phyloP scores from a whole-genome alignment of 768 basidiomycete genomes.

The Tephrocybe sp. region DNA sequence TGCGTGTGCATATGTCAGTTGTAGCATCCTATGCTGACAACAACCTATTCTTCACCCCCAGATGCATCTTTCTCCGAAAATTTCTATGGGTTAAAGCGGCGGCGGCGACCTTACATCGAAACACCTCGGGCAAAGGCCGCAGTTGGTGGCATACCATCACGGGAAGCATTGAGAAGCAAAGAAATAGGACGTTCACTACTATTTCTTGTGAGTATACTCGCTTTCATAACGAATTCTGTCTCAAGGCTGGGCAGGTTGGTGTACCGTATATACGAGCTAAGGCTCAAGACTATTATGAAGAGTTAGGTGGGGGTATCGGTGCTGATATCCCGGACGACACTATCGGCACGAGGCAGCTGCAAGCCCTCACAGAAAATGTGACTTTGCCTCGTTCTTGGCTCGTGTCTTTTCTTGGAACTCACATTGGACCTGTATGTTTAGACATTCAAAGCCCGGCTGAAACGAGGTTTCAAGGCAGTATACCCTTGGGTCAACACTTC shows the following conservation, averaged over 20 bases:
- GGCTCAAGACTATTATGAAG: slow-evolving; percentile 87
- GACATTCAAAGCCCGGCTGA: slow-evolving; percentile 52
- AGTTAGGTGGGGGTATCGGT: slow-evolving; percentile 77
- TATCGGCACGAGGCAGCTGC: slow-evolving; percentile 40
- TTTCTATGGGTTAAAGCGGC: slow-evolving; percentile 89
- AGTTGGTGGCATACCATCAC: slow-evolving; percentile 59
- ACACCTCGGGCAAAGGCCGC: slow-evolving; percentile 66
- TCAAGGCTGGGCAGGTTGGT: slow-evolving; percentile 55
- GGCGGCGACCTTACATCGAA: slow-evolving; percentile 68
- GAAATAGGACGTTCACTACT: slow-evolving; percentile 79
- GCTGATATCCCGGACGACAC: slow-evolving; percentile 63
- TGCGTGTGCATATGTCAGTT: slow-evolving; percentile 32
- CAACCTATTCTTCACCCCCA: slow-evolving; percentile 24
- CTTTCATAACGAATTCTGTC: neutral
- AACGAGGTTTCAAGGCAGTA: slow-evolving; percentile 60
- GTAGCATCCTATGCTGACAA: neutral
- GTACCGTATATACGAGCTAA: slow-evolving; percentile 89
- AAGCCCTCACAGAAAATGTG: slow-evolving; percentile 53
- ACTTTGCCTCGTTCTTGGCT: slow-evolving; percentile 10
- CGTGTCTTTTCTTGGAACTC: slow-evolving; percentile 4
- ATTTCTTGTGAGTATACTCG: slow-evolving; percentile 66
- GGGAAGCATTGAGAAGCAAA: slow-evolving; percentile 59
- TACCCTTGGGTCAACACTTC: slow-evolving; percentile 83
- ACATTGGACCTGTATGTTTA: slow-evolving; percentile 21
- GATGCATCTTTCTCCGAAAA: slow-evolving; percentile 95